These are phyloP conservation scores for Pisolithus microcarpus DNA, from an alignment of 768 basidiomycete genomes.

Conservation along the genomic window DNA sequence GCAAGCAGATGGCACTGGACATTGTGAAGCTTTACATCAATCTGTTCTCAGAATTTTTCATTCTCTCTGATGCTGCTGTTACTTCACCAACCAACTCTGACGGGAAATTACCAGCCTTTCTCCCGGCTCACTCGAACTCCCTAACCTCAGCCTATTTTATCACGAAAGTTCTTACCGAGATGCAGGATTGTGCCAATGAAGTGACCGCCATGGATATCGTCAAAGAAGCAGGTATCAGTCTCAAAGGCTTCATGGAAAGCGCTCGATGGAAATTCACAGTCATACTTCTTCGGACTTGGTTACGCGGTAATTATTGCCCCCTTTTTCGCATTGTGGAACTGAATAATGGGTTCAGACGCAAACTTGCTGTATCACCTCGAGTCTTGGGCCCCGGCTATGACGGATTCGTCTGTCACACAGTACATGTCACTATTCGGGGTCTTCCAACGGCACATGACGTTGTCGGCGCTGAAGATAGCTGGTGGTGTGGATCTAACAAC, in stretches of 20 bases:
- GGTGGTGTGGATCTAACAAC: conserved; percentile 59
- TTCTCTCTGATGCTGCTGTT: conserved; percentile 69
- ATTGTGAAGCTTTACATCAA: conserved; percentile 82
- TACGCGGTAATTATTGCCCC: conserved; percentile 53
- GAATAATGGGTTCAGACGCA: conserved; percentile 52
- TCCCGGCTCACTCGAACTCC: conserved; percentile 75
- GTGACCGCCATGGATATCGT: conserved; percentile 74
- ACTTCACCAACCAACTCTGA: conserved; percentile 42
- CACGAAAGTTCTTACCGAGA: conserved; percentile 71
- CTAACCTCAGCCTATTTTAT: conserved; percentile 79
- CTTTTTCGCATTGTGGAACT: background rate
- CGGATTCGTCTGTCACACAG: conserved; percentile 59
- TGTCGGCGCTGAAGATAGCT: conserved; percentile 71
- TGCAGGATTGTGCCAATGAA: conserved; percentile 83
- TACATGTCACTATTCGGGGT: conserved; percentile 72
- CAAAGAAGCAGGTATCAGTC: conserved; percentile 55
- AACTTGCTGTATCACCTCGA: conserved; percentile 78
- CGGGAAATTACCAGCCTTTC: conserved; percentile 38
- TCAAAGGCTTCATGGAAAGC: conserved; percentile 73
- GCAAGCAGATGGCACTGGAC: conserved; percentile 81
- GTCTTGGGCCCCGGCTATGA: conserved; percentile 66
- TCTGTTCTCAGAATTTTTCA: conserved; percentile 80
- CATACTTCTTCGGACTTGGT: conserved; percentile 70
- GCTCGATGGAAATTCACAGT: conserved; percentile 86
- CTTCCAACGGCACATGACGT: conserved; percentile 75